Base-by-base conservation (phyloP, 371 early-diverging fungal genomes). In the Mortierella sp. region DNA sequence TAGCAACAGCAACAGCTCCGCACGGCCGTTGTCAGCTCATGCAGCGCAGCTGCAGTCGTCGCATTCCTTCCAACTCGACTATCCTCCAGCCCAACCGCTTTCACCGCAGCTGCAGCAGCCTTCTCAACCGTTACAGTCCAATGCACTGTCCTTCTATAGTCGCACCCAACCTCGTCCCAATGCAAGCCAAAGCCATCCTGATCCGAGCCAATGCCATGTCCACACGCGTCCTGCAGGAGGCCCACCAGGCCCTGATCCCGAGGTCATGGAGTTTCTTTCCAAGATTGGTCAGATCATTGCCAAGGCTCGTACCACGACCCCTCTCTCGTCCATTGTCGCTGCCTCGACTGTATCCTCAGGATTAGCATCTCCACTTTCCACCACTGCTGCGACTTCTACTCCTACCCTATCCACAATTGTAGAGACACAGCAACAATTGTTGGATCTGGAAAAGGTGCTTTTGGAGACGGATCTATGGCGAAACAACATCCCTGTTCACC, bases 261-360 rank as follows among this genome's bases (percentile, higher is more conserved):
- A 56, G 1, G 76, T 75, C 26, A 75, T 75, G 76, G 76, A 75
- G 65, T 75, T 75, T 44, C 66, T 75, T 44, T 70, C 76, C 59
- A 75, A 75, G 48, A 75, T 75, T 61, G 76, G 76, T n/a, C 76
- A 75, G 53, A 75, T 75, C 25, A 67, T 75, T 58, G 51, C 71
- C 57, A 75, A 75, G 37, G 76, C 76, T 7, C 56, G 76, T 19
- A 75, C 76, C 25, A 63, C 19, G 9, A 53, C 53, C 1, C 23
- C 23, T 12, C 53, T 64, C 12, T 60, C 68, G 4, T 57, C 66
- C 6, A 60, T 60, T 25, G 29, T 64, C 21, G 29, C 57, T 9
- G 45, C 18, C 60, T 59, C 60, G 7, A 45, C 57, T 7, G 18
- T 44, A 11, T 9, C 51, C 2, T 19, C 53, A 16, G 47, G 37